Evolutionary conservation across 192 early-diverging fungal genomes (phyloP).

Genomic region (Gonapodya prolifera): DNA sequence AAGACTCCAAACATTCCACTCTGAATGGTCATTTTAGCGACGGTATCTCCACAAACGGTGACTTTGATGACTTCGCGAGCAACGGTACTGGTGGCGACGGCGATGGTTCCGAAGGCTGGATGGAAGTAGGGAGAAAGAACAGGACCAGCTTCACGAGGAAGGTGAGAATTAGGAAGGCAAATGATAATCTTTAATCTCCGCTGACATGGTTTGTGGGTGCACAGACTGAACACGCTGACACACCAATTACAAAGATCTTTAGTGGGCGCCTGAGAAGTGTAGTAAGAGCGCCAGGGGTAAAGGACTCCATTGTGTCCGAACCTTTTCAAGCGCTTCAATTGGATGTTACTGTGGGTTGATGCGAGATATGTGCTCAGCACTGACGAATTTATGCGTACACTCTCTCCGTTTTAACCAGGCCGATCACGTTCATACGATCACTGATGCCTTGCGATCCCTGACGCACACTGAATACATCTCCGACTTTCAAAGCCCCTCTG

Average conservation of each 20-base stretch:
- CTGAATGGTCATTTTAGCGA: not conserved
- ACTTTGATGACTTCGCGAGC: not conserved
- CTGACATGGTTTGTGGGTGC: conserved; percentile 4
- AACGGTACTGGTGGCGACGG: not conserved
- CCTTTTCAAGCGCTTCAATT: conserved; percentile 80
- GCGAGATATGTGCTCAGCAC: conserved; percentile 1
- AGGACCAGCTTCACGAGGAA: conserved; percentile 48
- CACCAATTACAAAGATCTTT: conserved; percentile 43
- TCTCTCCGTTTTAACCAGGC: conserved; percentile 18
- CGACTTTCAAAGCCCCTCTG: conserved; percentile 10
- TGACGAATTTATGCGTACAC: not conserved
- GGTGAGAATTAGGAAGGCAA: conserved; percentile 15
- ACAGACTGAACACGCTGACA: conserved; percentile 32
- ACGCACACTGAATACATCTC: not conserved
- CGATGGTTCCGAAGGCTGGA: conserved; percentile 35
- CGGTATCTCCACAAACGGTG: not conserved
- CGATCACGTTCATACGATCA: conserved; percentile 60
- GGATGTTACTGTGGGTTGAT: conserved; percentile 57
- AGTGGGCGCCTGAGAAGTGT: conserved; percentile 69
- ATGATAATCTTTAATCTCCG: conserved; percentile 4
- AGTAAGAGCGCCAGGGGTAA: conserved; percentile 52
- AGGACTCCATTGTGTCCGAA: conserved; percentile 72
- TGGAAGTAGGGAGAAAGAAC: conserved; percentile 83
- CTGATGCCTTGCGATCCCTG: conserved; percentile 47
- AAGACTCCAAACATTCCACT: not conserved